Conservation (phyloP, 2,329 filamentous ascomycete species). For the Diaporthe vexans region DNA sequence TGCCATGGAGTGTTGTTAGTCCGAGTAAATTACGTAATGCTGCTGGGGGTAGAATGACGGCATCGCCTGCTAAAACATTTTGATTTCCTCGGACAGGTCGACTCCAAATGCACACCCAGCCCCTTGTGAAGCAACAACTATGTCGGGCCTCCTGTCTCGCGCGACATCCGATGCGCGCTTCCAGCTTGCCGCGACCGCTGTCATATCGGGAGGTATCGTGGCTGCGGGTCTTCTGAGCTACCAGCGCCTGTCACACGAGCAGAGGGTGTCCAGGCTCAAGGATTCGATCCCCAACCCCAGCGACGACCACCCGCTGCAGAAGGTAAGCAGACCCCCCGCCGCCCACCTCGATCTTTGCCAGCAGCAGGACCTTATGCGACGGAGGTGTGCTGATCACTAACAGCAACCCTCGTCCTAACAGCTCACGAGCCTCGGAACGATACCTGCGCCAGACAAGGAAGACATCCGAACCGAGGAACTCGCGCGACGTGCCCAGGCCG, state of each 20-base stretch:
- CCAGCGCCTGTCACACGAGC: constrained; percentile 69
- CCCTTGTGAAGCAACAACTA: constrained; percentile 42
- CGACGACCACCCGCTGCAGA: constrained; percentile 52
- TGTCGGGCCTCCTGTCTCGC: constrained; percentile 61
- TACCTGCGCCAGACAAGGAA: constrained; percentile 66
- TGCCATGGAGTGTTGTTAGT: not conserved
- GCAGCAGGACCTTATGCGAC: constrained; percentile 43
- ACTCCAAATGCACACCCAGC: not conserved
- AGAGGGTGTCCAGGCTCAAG: constrained; percentile 70
- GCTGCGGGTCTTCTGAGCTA: constrained; percentile 73
- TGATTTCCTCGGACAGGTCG: not conserved
- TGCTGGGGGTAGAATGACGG: constrained; percentile 16
- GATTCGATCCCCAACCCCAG: constrained; percentile 66
- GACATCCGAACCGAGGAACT: constrained; percentile 71
- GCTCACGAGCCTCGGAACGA: constrained; percentile 73
- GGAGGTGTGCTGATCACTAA: constrained; percentile 40
- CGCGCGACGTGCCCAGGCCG: constrained; percentile 71
- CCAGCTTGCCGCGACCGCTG: constrained; percentile 80
- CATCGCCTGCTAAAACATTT: constrained; percentile 29
- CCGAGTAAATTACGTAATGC: constrained; percentile 2
- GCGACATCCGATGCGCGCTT: constrained; percentile 61
- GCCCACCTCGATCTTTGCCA: not conserved
- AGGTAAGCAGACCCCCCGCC: constrained; percentile 48
- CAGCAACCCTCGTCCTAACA: constrained; percentile 49
- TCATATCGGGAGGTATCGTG: constrained; percentile 73